These are phyloP conservation scores for Lepidium didymum DNA, from an alignment of 345 rosid genomes.

Conservation along the genomic window DNA sequence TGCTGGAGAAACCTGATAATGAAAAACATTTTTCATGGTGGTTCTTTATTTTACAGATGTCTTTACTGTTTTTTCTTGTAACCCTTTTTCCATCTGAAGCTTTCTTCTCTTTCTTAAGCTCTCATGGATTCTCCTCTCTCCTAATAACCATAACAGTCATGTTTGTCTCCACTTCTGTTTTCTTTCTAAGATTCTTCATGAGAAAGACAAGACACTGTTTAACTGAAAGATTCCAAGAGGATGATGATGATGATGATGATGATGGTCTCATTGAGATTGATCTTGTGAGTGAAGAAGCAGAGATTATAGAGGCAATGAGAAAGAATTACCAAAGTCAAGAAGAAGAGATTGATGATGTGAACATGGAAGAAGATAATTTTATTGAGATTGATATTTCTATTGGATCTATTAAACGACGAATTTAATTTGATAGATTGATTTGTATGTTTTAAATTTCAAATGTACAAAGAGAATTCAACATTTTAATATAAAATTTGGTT, in stretches of 20 bases:
- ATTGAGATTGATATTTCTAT: conserved; percentile 76
- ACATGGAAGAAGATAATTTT: conserved; percentile 56
- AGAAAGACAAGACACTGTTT: not conserved
- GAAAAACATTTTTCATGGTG: conserved; percentile 17
- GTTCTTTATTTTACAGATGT: conserved; percentile 13
- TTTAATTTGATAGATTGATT: not conserved
- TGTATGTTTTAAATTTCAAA: not conserved
- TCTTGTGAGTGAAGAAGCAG: conserved; percentile 10
- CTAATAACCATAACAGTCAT: conserved; percentile 5
- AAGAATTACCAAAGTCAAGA: not conserved
- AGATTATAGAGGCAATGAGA: conserved; percentile 1
- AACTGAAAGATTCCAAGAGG: conserved; percentile 11
- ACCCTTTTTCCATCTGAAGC: not conserved
- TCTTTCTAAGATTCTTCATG: not conserved
- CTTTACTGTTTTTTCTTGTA: conserved; percentile 14
- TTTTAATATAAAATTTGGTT: not conserved
- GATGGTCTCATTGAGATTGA: conserved; percentile 26
- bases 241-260: conserved; percentile 1
- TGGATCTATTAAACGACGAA: conserved; percentile 57
- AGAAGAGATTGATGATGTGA: conserved; percentile 23
- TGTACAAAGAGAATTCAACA: not conserved
- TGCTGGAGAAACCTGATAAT: conserved; percentile 13
- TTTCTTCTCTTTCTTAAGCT: conserved; percentile 2
- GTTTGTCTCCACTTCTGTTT: conserved; percentile 3
- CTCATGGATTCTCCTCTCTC: conserved; percentile 3